A percentile compares a stretch with the other conserved stretches of the same genome.
These are phyloP conservation scores for Miamiensis avidus DNA, from an alignment of 169 alveolate species.

Conservation along the genomic window DNA sequence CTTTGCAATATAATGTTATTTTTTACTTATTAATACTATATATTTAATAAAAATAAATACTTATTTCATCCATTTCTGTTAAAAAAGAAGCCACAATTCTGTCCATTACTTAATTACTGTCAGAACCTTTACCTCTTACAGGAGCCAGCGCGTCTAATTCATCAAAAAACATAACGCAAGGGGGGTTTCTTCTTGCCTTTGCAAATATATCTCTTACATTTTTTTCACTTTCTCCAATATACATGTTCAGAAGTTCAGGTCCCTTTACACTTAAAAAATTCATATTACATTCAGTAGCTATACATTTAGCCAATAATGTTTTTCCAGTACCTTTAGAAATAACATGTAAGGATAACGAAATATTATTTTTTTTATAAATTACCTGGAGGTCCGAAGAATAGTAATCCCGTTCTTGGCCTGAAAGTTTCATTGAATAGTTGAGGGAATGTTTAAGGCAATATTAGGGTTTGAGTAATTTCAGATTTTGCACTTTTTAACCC, in stretches of 20 bases:
- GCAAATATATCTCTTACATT: constrained; percentile 80
- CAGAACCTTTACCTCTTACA: constrained; percentile 89
- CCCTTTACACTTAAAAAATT: constrained; percentile 90
- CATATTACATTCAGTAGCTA: constrained; percentile 83
- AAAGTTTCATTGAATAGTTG: constrained; percentile 63
- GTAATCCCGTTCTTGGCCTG: constrained; percentile 64
- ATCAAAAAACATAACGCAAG: constrained; percentile 87
- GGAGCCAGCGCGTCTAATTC: constrained; percentile 90
- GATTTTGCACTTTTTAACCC: constrained; percentile 87
- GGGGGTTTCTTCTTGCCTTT: constrained; percentile 78
- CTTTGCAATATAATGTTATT: not conserved
- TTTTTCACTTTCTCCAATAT: constrained; percentile 89
- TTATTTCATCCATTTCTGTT: constrained; percentile 80
- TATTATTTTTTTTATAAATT: no score
- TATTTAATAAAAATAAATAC: no score
- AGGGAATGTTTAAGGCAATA: constrained; percentile 76
- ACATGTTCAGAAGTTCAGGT: constrained; percentile 90
- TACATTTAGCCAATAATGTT: constrained; percentile 83
- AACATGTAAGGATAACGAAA: constrained; percentile 42
- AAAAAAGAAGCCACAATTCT: constrained; percentile 89
- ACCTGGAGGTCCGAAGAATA: constrained; percentile 29
- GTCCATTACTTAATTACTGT: constrained; percentile 90
- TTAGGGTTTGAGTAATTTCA: constrained; percentile 71
- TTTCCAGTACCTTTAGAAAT: constrained; percentile 91
- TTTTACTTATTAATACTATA: no score